phyloP scores from a whole-genome alignment of 2,329 filamentous ascomycete species.

The Ascosphaera acerosa region DNA sequence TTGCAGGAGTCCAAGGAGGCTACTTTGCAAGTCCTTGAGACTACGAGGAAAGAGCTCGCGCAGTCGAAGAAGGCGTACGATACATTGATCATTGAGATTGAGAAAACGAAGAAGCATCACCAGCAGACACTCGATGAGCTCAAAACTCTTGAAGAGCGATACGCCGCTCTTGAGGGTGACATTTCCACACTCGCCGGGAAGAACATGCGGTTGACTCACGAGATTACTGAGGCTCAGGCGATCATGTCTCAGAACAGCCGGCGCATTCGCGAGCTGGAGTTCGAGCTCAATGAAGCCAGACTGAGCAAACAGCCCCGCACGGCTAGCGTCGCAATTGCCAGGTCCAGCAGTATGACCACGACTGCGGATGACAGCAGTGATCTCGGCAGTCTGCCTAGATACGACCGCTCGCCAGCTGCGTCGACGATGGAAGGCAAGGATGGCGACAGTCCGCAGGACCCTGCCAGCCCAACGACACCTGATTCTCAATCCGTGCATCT shows the following conservation, averaged over 20 bases:
- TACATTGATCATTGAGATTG: constrained; percentile 53
- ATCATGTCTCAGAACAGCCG: constrained; percentile 9
- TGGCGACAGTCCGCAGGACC: constrained; percentile 1
- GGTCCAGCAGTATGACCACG: constrained; percentile 5
- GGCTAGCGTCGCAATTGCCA: constrained; percentile 5
- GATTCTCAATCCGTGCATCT: background rate
- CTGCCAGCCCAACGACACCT: background rate
- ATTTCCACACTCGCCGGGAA: constrained; percentile 7
- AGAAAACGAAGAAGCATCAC: constrained; percentile 22
- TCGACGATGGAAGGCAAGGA: constrained; percentile 2
- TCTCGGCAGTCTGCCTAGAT: constrained; percentile 18
- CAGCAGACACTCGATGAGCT: constrained; percentile 16
- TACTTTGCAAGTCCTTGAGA: constrained; percentile 20
- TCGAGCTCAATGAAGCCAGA: constrained; percentile 5
- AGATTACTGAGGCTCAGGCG: constrained; percentile 6
- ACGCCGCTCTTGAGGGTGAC: constrained; percentile 14
- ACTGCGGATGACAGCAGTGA: constrained; percentile 11
- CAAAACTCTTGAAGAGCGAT: constrained; percentile 4
- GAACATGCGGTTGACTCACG: constrained; percentile 6
- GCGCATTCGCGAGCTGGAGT: constrained; percentile 7
- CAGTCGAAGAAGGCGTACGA: constrained; percentile 12
- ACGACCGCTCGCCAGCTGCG: constrained; percentile 5
- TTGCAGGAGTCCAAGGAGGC: constrained; percentile 31
- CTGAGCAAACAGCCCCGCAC: constrained; percentile 3
- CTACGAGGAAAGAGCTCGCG: constrained; percentile 23